Conservation (phyloP, 192 early-diverging fungal species). For the Coemansia javaensis region DNA sequence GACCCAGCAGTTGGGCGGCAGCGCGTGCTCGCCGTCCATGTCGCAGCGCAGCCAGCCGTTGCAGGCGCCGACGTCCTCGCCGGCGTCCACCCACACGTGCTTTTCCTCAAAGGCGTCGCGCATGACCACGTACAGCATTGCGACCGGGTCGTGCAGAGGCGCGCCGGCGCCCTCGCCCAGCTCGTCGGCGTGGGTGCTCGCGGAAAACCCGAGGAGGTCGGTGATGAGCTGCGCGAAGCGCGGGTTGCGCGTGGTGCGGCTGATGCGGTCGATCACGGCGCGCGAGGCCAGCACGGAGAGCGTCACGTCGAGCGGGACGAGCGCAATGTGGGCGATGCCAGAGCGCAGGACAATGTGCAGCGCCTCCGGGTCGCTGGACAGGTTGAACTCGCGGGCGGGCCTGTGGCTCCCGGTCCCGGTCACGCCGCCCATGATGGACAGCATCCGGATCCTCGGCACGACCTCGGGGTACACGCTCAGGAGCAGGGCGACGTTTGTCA, state of each 20-base stretch:
- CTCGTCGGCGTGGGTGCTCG: slow-evolving; percentile 6
- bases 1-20: slow-evolving; percentile 18
- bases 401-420: slow-evolving; percentile 15
- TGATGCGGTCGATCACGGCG: slow-evolving; percentile 15
- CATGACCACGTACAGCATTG: slow-evolving; percentile 24
- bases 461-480: slow-evolving; percentile 43
- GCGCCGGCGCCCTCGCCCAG: slow-evolving; percentile 11
- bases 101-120: slow-evolving; percentile 9
- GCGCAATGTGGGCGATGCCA: slow-evolving; percentile 12
- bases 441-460: slow-evolving; percentile 22
- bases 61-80: neutral
- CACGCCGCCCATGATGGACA: slow-evolving; percentile 49
- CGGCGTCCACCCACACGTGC: slow-evolving; percentile 9
- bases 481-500: slow-evolving; percentile 50
- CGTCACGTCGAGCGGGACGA: slow-evolving; percentile 27
- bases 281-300: slow-evolving; percentile 8
- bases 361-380: slow-evolving; percentile 33
- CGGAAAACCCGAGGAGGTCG: slow-evolving; percentile 11
- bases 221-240: slow-evolving; percentile 12
- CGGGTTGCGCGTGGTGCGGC: neutral
- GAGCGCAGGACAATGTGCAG: slow-evolving; percentile 22
- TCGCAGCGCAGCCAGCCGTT: slow-evolving; percentile 15
- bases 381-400: slow-evolving; percentile 33
- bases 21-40: neutral
- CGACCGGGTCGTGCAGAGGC: slow-evolving; percentile 28